phyloP scores from a whole-genome alignment of 768 basidiomycete species.

The Hygrophorus pudorinus region DNA sequence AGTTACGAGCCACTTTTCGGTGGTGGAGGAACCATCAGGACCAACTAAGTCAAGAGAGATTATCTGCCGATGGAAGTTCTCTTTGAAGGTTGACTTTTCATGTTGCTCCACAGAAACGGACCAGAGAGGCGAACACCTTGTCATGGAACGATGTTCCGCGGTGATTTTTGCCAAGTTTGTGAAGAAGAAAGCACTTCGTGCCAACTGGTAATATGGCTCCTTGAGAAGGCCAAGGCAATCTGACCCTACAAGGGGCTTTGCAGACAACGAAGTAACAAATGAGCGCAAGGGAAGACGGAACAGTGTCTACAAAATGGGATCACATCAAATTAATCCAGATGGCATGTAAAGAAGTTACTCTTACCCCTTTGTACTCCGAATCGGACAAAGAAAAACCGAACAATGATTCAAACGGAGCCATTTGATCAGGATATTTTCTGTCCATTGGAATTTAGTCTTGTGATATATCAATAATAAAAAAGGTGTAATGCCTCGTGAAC shows the following conservation, averaged over 20 bases:
- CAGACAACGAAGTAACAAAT: conserved; percentile 17
- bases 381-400: conserved; percentile 25
- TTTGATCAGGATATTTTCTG: conserved; percentile 29
- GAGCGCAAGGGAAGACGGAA: conserved; percentile 37
- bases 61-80: not conserved
- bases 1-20: conserved; percentile 3
- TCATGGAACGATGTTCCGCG: conserved; percentile 15
- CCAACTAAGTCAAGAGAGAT: not conserved
- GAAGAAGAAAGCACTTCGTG: conserved; percentile 32
- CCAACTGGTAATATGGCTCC: conserved; percentile 21
- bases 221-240: conserved; percentile 16
- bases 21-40: not conserved
- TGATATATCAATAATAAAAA: not conserved
- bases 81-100: not conserved
- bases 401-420: conserved; percentile 27
- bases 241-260: conserved; percentile 11
- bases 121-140: not conserved
- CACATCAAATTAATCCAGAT: conserved; percentile 9
- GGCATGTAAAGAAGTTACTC: conserved; percentile 9
- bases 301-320: conserved; percentile 29
- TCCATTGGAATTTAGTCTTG: not conserved
- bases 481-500: conserved; percentile 22
- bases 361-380: conserved; percentile 29
- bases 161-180: conserved; percentile 24
- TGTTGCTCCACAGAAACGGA: not conserved